A percentile compares a stretch with the other conserved stretches of the same genome.
phyloP scores from a whole-genome alignment of 805 yeast genomes.

The Lachancea fermentati region DNA sequence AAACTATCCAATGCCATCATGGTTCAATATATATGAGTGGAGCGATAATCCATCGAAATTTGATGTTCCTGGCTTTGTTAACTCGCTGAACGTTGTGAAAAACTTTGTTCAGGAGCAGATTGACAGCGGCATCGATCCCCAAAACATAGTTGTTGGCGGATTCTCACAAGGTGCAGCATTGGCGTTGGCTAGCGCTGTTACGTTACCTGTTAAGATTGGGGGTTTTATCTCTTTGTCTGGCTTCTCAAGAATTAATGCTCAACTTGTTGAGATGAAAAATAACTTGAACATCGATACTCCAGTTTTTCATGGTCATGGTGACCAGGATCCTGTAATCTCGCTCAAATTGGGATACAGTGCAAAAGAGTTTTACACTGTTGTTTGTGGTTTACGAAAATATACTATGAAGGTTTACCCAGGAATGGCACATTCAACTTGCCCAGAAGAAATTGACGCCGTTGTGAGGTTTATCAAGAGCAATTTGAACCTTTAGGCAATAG shows the following conservation, averaged over 20 bases:
- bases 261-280: slow-evolving; percentile 16
- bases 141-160: slow-evolving; percentile 84
- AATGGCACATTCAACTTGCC: slow-evolving; percentile 61
- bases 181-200: slow-evolving; percentile 54
- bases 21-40: slow-evolving; percentile 75
- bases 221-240: slow-evolving; percentile 80
- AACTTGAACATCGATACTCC: slow-evolving; percentile 60
- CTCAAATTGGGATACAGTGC: slow-evolving; percentile 33
- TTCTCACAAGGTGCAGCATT: slow-evolving; percentile 93
- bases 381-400: slow-evolving; percentile 40
- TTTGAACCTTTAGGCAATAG: background rate
- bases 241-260: slow-evolving; percentile 42
- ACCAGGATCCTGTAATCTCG: slow-evolving; percentile 59
- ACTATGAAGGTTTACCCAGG: slow-evolving; percentile 54
- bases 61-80: slow-evolving; percentile 51
- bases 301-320: slow-evolving; percentile 86
- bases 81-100: slow-evolving; percentile 42
- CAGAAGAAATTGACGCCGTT: slow-evolving; percentile 59
- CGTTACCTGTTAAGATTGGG: slow-evolving; percentile 58
- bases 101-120: slow-evolving; percentile 47
- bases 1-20: slow-evolving; percentile 67
- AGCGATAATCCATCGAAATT: slow-evolving; percentile 38
- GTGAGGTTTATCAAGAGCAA: slow-evolving; percentile 38
- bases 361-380: slow-evolving; percentile 37
- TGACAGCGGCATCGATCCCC: slow-evolving; percentile 48